phyloP scores from a whole-genome alignment of 805 yeast species.

The Candida ulmi region DNA sequence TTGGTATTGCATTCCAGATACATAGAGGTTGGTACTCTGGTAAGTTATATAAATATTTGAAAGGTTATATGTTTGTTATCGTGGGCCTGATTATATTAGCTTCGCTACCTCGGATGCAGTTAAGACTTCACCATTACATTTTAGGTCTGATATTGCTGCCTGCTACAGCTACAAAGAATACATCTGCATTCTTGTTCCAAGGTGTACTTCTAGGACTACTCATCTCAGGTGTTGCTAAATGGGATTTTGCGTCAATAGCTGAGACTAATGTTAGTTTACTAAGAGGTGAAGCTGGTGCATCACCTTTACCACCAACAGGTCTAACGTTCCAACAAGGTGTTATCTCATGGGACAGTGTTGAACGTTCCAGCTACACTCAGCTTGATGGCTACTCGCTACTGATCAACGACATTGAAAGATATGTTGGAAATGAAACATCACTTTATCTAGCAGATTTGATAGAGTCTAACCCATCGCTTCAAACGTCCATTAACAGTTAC shows the following conservation, averaged over 20 bases:
- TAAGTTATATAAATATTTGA: slow-evolving; percentile 51
- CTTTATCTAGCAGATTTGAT: slow-evolving; percentile 36
- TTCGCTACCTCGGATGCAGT: slow-evolving; percentile 56
- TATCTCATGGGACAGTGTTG: slow-evolving; percentile 22
- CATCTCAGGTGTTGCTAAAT: slow-evolving; percentile 74
- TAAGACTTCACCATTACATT: slow-evolving; percentile 77
- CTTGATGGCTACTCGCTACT: slow-evolving; percentile 53
- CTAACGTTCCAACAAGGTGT: slow-evolving; percentile 13
- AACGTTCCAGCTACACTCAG: slow-evolving; percentile 18
- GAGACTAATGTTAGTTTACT: slow-evolving; percentile 61
- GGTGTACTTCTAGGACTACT: slow-evolving; percentile 76
- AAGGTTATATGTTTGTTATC: slow-evolving; percentile 42
- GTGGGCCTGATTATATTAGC: slow-evolving; percentile 38
- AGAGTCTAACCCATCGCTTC: background rate
- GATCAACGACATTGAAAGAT: slow-evolving; percentile 71
- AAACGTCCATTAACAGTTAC: too few relatives aligned
- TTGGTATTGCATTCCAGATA: slow-evolving; percentile 65
- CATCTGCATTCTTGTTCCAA: slow-evolving; percentile 65
- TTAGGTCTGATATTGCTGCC: slow-evolving; percentile 72
- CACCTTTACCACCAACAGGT: slow-evolving; percentile 41
- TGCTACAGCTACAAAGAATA: slow-evolving; percentile 69
- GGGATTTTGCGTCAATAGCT: slow-evolving; percentile 86
- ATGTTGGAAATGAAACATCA: slow-evolving; percentile 44
- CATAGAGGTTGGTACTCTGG: slow-evolving; percentile 73
- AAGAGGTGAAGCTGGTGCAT: slow-evolving; percentile 61